Percentiles rank a stretch among this genome's conserved stretches.
Evolutionary conservation across 805 yeast genomes (phyloP).

Genomic region (Kodamaea neixiangensis): DNA sequence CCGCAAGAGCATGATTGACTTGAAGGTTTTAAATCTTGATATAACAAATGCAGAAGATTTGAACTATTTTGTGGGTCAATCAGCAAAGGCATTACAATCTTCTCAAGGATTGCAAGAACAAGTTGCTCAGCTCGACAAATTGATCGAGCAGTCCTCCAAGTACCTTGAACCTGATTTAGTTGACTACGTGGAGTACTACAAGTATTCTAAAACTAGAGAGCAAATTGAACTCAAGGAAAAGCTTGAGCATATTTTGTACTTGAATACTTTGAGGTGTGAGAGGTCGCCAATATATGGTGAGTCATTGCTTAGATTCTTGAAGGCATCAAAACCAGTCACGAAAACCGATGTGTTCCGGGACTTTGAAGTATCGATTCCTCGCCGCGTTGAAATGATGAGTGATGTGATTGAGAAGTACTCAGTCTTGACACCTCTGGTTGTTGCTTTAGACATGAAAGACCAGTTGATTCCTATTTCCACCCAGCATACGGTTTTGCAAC

Average conservation of each 20-base stretch:
- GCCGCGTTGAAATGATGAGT: conserved; percentile 37
- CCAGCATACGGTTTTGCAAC: conserved; percentile 31
- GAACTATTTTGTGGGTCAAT: conserved; percentile 48
- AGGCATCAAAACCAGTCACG: conserved; percentile 23
- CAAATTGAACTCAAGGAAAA: conserved; percentile 54
- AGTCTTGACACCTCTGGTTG: conserved; percentile 85
- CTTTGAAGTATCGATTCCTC: conserved; percentile 27
- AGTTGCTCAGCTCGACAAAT: conserved; percentile 41
- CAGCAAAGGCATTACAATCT: conserved; percentile 49
- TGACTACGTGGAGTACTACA: conserved; percentile 59
- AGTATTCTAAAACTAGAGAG: conserved; percentile 52
- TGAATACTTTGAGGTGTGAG: conserved; percentile 66
- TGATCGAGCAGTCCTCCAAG: conserved; percentile 24
- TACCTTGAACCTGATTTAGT: conserved; percentile 27
- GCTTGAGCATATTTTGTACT: conserved; percentile 56
- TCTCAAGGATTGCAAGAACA: conserved; percentile 46
- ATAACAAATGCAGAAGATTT: conserved; percentile 49
- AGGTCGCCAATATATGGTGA: conserved; percentile 69
- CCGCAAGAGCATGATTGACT: conserved; percentile 35
- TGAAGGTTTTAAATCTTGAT: conserved; percentile 61
- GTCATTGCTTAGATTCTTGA: conserved; percentile 50
- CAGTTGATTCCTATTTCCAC: conserved; percentile 45
- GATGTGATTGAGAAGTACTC: conserved; percentile 72
- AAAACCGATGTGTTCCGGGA: conserved; percentile 16
- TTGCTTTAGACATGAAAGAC: conserved; percentile 69